phyloP scores from a whole-genome alignment of 371 early-diverging fungal species.

The Enterocytospora artemiae region DNA sequence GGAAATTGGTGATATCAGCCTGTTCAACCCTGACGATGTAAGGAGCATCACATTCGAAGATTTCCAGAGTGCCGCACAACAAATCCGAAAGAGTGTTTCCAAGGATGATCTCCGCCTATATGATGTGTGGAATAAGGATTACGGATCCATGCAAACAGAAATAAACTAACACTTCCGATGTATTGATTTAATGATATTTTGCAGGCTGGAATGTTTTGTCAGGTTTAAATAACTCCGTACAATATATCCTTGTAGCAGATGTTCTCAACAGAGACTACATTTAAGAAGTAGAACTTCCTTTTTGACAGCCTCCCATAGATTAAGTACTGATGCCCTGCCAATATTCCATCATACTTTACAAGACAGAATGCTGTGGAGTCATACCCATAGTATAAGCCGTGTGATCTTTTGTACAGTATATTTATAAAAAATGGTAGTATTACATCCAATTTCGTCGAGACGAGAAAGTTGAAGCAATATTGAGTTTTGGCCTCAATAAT shows the following conservation, averaged over 20 bases:
- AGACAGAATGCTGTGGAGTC: conserved; percentile 24
- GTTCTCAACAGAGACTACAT: no score
- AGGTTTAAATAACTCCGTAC: no score
- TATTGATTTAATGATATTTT: not conserved
- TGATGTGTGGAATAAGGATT: conserved; percentile 62
- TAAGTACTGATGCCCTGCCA: conserved; percentile 8
- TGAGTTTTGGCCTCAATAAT: conserved; percentile 20
- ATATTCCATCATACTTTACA: not conserved
- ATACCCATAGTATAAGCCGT: conserved; percentile 16
- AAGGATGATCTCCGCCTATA: conserved; percentile 69
- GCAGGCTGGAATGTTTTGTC: not conserved
- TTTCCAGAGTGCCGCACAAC: conserved; percentile 67
- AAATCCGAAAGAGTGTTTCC: conserved; percentile 73
- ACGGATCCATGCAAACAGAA: conserved; percentile 45
- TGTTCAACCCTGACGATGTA: conserved; percentile 62
- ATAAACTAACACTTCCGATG: not conserved
- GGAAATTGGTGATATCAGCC: conserved; percentile 60
- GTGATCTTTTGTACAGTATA: not conserved
- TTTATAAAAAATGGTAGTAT: conserved; percentile 16
- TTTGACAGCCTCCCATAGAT: conserved; percentile 27
- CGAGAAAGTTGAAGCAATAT: conserved; percentile 8
- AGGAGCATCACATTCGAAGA: conserved; percentile 65
- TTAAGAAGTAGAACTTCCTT: conserved; percentile 10
- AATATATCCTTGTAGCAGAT: no score
- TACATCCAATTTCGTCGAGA: not conserved